Evolutionary conservation across 352 stramenopile species (phyloP), one percentile per base, ranked within the genome.

Genomic region (Aphanomyces euteiches): DNA sequence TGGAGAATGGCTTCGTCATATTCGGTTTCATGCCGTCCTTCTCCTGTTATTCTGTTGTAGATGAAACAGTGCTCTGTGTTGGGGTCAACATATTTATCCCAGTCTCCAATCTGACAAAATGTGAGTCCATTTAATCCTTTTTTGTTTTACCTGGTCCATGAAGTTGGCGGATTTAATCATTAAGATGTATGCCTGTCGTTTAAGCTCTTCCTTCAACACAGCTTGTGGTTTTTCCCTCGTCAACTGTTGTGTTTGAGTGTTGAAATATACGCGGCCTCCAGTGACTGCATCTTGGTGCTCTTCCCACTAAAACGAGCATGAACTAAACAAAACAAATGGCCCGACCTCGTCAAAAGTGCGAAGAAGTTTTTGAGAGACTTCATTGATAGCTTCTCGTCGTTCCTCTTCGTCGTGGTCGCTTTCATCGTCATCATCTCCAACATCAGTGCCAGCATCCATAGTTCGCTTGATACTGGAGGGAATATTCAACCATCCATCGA

Each of bases 81-180:
- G 1, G 73, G 70, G 53, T 91, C 83, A 65, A 89, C 89, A 43
- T 81, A 91, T 3, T 80, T 80, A 67, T 74, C 67, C 83, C 85
- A 93, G 1, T 75, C 79, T 5, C 72, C 77, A 39, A 74, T 56
- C 71, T 84, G 74, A 40, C 72, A 47, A 19, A 1, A n/a, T 10
- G 47, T 47, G 45, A 63, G 7, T 12, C 4, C 28, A 6, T 17
- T 50, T 1, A 15, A 64, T 50, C 12, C 10, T 6, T 36, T 5
- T 12, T 10, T 13, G 15, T 54, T 41, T 5, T 36, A 66, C 59
- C 8, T 34, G 41, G 43, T 67, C 59, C 39, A 43, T 67, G 28
- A 56, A 67, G 4, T 67, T 10, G 10, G 59, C 59, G 17, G 59
- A 41, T 37, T 67, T 19, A 45, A 56, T 56, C 13, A 92, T 78